A percentile compares a stretch with the other conserved stretches of the same genome.
Conservation (phyloP, 768 basidiomycete species). For the Coprinellus aureogranulatus region DNA sequence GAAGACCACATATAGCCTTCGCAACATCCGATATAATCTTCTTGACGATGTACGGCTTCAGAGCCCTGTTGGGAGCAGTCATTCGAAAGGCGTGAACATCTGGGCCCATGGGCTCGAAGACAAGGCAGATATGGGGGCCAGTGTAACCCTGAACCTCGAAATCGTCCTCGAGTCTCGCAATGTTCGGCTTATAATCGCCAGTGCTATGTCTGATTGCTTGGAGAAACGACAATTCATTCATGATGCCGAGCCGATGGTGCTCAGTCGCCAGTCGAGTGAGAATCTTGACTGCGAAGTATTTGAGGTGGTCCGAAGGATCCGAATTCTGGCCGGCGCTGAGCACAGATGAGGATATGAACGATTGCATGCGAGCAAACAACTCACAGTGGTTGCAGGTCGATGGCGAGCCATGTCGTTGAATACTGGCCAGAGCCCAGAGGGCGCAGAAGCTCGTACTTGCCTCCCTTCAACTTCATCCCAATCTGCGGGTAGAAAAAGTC, state of each 20-base stretch:
- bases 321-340: no score
- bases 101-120: constrained; percentile 1
- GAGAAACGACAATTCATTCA: not conserved
- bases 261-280: not conserved
- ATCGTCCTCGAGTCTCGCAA: not conserved
- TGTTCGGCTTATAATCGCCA: no score
- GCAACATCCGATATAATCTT: constrained; percentile 1
- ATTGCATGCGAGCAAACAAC: no score
- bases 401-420: not conserved
- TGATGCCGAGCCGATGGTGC: no score
- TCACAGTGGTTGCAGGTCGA: not conserved
- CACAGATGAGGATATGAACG: no score
- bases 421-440: not conserved
- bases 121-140: constrained; percentile 12
- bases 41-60: constrained; percentile 3
- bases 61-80: constrained; percentile 2
- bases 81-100: constrained; percentile 6
- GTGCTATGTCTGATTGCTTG: no score
- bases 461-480: not conserved
- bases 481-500: not conserved
- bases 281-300: not conserved
- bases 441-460: not conserved
- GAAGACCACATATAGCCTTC: constrained; percentile 1
- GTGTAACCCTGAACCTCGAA: constrained; percentile 6
- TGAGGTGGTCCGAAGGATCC: not conserved